Conservation (phyloP, 2,329 filamentous ascomycete species). For the Lecanicillium sp. region DNA sequence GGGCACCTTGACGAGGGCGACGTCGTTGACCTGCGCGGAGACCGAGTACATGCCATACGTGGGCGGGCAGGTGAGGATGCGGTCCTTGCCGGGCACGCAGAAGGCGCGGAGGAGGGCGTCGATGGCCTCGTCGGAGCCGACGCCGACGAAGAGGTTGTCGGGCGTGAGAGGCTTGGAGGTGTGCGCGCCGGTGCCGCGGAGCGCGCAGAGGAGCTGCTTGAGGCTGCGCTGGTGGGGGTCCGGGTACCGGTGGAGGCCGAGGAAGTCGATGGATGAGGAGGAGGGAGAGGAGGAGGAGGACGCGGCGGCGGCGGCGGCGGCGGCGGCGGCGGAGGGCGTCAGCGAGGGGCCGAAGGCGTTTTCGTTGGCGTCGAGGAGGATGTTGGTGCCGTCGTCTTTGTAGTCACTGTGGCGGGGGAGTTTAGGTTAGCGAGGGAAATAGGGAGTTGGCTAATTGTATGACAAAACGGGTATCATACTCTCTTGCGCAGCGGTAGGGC, state of each 20-base stretch:
- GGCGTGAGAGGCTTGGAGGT: constrained; percentile 67
- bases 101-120: constrained; percentile 91
- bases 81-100: constrained; percentile 79
- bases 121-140: constrained; percentile 95
- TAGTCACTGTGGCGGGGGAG: constrained; percentile 65
- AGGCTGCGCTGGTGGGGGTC: constrained; percentile 88
- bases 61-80: constrained; percentile 89
- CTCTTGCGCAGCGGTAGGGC: constrained; percentile 75
- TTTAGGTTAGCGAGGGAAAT: constrained; percentile 3
- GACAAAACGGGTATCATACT: constrained; percentile 46
- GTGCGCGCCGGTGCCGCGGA: constrained; percentile 82
- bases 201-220: constrained; percentile 77
- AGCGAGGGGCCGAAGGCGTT: constrained; percentile 90
- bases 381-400: constrained; percentile 94
- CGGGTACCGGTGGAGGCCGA: constrained; percentile 87
- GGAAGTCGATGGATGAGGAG: constrained; percentile 57
- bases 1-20: constrained; percentile 80
- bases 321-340: constrained; percentile 41
- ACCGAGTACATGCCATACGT: constrained; percentile 99
- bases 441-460: too few species aligned
- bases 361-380: constrained; percentile 96
- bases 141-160: constrained; percentile 86
- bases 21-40: constrained; percentile 89
- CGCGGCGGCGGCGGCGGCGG: constrained; percentile 39
- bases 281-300: constrained; percentile 31